Base-by-base conservation (phyloP, 2,329 filamentous ascomycete species). In the Aspergillus sp. region DNA sequence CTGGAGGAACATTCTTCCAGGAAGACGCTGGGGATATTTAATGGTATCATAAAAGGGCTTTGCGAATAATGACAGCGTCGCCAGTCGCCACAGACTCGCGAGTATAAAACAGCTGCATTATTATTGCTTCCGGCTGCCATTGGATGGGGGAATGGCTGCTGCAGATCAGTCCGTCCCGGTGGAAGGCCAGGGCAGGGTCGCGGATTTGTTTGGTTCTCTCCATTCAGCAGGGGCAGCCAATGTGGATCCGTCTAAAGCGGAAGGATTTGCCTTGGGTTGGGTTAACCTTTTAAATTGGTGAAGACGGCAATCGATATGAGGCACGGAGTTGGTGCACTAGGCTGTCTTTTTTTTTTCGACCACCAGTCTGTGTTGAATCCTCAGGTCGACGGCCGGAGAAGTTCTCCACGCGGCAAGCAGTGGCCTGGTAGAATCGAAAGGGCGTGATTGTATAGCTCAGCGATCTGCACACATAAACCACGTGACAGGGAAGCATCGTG, bases 401-500 rank as follows among this genome's bases (percentile, higher is more conserved):
- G 26, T 9, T 30, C 26, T 30, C 26, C 26, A 30, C 26, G 8
- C 26, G 26, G 26, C 26, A 9, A 30, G 26, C 26, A 30, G 26
- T 4, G 26, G 26, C 26, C 26, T 30, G 26, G 26, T 30, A 30
- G 26, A 30, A 30, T 30, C 26, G 26, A 30, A 4, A 30, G 26
- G 26, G 26, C 26, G 26, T 30, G 26, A 30, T 30, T 30, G 26
- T 36, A 36, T 36, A 36, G 34, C 34, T 36, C 34, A 36, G 34
- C 12, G 34, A 36, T 36, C 34, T 36, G 34, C 34, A 13, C 9
- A n/a, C 34, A 5, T 13, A 15, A 11, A 18, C 49, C 50, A 53
- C 50, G 50, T 53, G 50, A 53, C 41, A 17, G 11, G 41, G 6
- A 18, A 36, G 36, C 38, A 43, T 51, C 51, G 43, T 68, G 64